These are phyloP conservation scores for Leishmania martiniquensis DNA, from an alignment of 208 protist species.

Conservation along the genomic window DNA sequence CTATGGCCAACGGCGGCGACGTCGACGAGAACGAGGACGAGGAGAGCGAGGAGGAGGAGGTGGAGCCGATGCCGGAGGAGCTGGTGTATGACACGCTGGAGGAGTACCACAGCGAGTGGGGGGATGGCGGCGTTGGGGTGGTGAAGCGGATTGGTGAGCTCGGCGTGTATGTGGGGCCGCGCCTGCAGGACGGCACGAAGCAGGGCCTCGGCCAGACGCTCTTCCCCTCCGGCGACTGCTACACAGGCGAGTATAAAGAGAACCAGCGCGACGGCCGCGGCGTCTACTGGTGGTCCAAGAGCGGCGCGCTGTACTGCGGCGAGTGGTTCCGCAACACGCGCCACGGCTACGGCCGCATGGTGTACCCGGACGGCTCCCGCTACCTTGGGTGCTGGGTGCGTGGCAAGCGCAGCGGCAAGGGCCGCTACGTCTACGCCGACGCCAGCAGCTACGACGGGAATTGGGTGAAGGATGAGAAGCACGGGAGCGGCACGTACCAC, in stretches of 20 bases:
- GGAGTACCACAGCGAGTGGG: constrained; percentile 89
- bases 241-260: constrained; percentile 80
- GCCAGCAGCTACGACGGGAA: constrained; percentile 86
- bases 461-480: constrained; percentile 78
- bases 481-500: constrained; percentile 73
- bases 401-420: constrained; percentile 69
- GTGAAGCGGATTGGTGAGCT: constrained; percentile 92
- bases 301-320: constrained; percentile 71
- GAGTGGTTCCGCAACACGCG: constrained; percentile 70
- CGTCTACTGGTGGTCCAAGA: constrained; percentile 77
- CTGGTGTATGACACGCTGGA: constrained; percentile 81
- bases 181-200: constrained; percentile 81
- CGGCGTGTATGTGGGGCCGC: constrained; percentile 81
- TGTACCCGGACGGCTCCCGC: constrained; percentile 84
- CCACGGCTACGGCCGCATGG: constrained; percentile 83
- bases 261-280: constrained; percentile 82
- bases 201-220: constrained; percentile 85
- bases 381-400: constrained; percentile 81
- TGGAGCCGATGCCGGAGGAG: constrained; percentile 80
- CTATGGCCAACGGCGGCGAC: constrained; percentile 20
- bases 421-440: constrained; percentile 84
- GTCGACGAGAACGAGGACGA: constrained; percentile 50
- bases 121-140: constrained; percentile 62
- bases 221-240: constrained; percentile 88
- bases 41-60: constrained; percentile 75